Base-by-base conservation (phyloP, 2,329 filamentous ascomycete species). In the Saccharata proteae region DNA sequence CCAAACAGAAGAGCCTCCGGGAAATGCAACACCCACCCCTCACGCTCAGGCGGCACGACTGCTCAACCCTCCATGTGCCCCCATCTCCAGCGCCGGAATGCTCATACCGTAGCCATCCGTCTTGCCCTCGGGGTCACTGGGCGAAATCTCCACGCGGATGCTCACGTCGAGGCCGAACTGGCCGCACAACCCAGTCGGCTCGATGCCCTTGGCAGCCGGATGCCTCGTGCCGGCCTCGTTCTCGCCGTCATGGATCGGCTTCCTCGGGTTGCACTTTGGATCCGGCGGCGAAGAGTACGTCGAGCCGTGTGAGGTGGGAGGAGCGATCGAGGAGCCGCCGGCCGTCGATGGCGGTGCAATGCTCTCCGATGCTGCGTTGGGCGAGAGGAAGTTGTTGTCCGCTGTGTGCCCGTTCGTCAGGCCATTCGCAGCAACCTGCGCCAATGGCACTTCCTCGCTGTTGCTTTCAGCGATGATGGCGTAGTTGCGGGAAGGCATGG, bases 201-300 rank as follows among this genome's bases (percentile, higher is more conserved):
- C 39, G 16, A 64, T 32, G 4, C 61, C 64, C 21, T 42, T 44
- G 0, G 83, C 80, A 9, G 85, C 81, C 36, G 71, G 74, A 60
- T 94, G 85, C 17, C 59, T 62, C 0, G 84, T 85, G 3, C 88
- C 88, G 0, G 82, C 82, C 27, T 69, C 62, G n/a, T 74, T 57
- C 52, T 94, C 88, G 27, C 88, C 86, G 4, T 60, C 57, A 50
- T 86, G 38, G 22, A 94, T 65, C 15, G 77, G 71, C 2, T 69
- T 63, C 46, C 86, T 80, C 17, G 57, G 54, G 37, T 67, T 67
- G 12, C 2, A 77, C 76, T 57, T 85, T 36, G 36, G 36, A 20
- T 43, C 47, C 0, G 45, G 40, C 2, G 47, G 43, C 10, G 46
- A 36, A 9, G 43, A 38, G 8, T 38, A 29, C 6, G 18, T 21